A percentile compares a stretch with the other conserved stretches of the same genome.
These are phyloP conservation scores for Calonectria ilicicola DNA, from an alignment of 2,329 filamentous ascomycete genomes.

Conservation along the genomic window DNA sequence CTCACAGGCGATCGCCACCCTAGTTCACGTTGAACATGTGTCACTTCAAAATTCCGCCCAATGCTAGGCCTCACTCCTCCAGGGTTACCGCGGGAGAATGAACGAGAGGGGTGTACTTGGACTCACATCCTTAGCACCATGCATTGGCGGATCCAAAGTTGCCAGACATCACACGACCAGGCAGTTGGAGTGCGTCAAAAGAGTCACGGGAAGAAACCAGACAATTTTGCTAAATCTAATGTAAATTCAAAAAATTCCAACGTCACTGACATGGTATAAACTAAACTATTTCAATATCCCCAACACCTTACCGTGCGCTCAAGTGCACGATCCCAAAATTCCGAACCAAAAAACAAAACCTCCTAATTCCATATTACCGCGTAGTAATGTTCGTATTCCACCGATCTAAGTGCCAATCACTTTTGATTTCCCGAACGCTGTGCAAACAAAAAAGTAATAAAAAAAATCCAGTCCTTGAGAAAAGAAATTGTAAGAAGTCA, in stretches of 20 bases:
- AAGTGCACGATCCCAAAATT: constrained; percentile 29
- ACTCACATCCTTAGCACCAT: background rate
- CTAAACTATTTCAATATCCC: constrained; percentile 17
- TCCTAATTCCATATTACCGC: constrained; percentile 41
- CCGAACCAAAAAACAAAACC: constrained; percentile 32
- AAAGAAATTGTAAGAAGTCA: constrained; percentile 21
- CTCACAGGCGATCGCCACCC: constrained; percentile 27
- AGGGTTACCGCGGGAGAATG: background rate
- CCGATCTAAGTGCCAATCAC: constrained; percentile 44
- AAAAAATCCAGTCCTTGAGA: constrained; percentile 32
- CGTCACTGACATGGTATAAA: constrained; percentile 22
- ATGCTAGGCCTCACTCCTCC: background rate
- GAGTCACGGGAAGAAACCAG: too few species aligned
- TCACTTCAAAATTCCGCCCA: constrained; percentile 24
- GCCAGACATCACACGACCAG: background rate
- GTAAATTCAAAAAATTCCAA: constrained; percentile 17
- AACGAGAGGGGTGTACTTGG: constrained; percentile 16
- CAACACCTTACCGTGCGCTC: constrained; percentile 24
- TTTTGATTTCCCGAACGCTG: constrained; percentile 44
- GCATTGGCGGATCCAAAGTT: background rate
- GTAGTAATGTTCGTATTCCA: constrained; percentile 41
- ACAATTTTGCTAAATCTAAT: constrained; percentile 6
- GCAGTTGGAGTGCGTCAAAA: background rate
- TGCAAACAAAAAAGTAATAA: constrained; percentile 30
- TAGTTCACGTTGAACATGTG: constrained; percentile 23